Base-by-base conservation (phyloP, 2,329 filamentous ascomycete genomes). In the Leptographium flavum region DNA sequence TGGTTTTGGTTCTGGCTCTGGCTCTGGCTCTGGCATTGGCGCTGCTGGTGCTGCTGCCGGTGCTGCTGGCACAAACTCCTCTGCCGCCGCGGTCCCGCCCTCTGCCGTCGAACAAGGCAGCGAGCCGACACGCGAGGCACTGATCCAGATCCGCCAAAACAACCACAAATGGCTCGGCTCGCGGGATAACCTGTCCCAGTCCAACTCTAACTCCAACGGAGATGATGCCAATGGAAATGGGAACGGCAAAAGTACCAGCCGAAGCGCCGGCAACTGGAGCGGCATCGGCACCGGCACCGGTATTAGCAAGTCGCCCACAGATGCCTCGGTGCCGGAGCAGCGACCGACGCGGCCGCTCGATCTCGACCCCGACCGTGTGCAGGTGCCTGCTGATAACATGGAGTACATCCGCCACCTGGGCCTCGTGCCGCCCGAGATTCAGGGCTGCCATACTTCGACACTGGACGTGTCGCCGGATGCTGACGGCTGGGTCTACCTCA, bases 401-500 rank as follows among this genome's bases (percentile, higher is more conserved):
- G 71, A 83, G 8, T 88, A 87, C 56, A 83, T 87, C 52, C 76
- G 79, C 7, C 83, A 87, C 58, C 65, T 88, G 13, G 82, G 82
- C 11, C 68, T 86, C 10, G 64, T 74, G 0, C 76, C 78, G 0
- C 76, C 77, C 0, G 69, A 81, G 40, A 58, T 74, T n/a, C 2
- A 52, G 35, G 15, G 19, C 22, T 67, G 10, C 64, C 64, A 10
- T 62, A 65, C 64, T 1, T 56, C 42, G 25, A 21, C 46, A 5
- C 42, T 61, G 3, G 69, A 77, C 43, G 73, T 77, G 11, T 69
- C 72, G 14, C 70, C 78, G 0, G 79, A 81, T 45, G 68, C 69
- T 0, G 78, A 87, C 23, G 83, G 83, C 5, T 92, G 85, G 85
- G 77, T 90, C 0, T 90, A 88, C 54, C 64, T 92, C 7, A 92